Conservation (phyloP, 257 asterid species). For the Solanum pimpinellifolium region DNA sequence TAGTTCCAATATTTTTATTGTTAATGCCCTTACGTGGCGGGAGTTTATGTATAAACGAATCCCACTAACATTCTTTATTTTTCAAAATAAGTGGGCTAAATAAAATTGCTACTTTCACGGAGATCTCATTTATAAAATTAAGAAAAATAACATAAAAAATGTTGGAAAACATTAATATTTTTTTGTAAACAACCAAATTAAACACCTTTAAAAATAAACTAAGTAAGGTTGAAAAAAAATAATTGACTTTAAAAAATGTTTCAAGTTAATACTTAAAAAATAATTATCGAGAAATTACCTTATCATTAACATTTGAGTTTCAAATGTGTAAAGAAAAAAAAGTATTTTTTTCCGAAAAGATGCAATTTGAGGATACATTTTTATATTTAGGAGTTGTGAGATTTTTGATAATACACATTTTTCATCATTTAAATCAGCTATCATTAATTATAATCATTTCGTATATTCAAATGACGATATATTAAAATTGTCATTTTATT, state of each 20-base stretch:
- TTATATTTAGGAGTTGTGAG: too few species aligned
- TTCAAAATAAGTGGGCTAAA: background rate
- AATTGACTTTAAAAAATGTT: background rate
- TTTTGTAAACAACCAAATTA: background rate
- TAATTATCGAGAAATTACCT: background rate
- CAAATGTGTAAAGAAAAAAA: rapidly evolving
- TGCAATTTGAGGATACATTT: background rate
- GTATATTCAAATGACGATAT: background rate
- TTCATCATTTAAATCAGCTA: too few species aligned
- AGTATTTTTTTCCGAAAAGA: too few species aligned
- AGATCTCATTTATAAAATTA: background rate
- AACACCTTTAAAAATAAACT: background rate
- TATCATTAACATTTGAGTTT: background rate
- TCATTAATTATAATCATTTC: too few species aligned
- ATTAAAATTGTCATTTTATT: background rate
- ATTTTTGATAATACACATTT: background rate
- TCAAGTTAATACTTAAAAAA: too few species aligned
- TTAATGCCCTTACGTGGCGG: background rate
- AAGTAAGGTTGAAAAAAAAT: background rate
- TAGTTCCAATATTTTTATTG: background rate
- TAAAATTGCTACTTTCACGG: background rate
- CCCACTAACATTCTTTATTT: background rate
- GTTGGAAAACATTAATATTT: background rate
- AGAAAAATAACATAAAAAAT: background rate
- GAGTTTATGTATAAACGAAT: background rate